Evolutionary conservation across 1,284 basidiomycete genomes (phyloP), one percentile per base, ranked within the genome.

Genomic region (Ceratobasidium sp.): DNA sequence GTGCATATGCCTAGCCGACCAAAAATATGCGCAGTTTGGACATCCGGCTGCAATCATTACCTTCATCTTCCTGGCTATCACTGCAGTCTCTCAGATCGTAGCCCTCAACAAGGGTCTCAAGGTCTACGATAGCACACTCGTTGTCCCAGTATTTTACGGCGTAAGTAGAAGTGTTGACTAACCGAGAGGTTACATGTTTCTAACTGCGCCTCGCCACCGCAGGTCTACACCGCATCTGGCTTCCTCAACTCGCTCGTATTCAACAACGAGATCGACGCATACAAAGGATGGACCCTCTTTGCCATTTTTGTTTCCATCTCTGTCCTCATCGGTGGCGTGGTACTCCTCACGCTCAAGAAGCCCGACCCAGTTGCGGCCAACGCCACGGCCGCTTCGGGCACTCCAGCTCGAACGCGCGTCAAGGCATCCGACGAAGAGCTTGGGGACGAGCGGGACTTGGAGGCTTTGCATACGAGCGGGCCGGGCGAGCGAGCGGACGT

Each of bases 61-160:
- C 0, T 89, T 98, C 76, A 82, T 96, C 44, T 82, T 96, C 28
- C 87, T 98, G 43, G 86, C 86, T 5, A 79, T 88, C 52, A 95
- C 94, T 0, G 95, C 95, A 0, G 88, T 98, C 18, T 82, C 91
- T 43, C 96, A 98, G 80, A 97, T 98, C 75, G 88, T 95, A 54
- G 96, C 94, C 79, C 85, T 98, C 44, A 96, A 97, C 80, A 89
- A 90, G 71, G 95, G 92, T 3, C 84, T 96, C 23, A 89, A 89
- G 78, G 88, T 55, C 7, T 71, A 69, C 89, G 89, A 2, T 91
- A 67, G 64, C 32, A 67, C 91, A 0, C 83, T 92, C 1, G 89
- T 91, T 26, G 91, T 92, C 0, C 91, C 91, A 0, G 85, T 91
- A 6, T 91, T 91, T 78, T 91, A 90, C 75, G 90, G 86, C 32